Conservation (phyloP, 768 basidiomycete species). For the Cubamyces sp. region DNA sequence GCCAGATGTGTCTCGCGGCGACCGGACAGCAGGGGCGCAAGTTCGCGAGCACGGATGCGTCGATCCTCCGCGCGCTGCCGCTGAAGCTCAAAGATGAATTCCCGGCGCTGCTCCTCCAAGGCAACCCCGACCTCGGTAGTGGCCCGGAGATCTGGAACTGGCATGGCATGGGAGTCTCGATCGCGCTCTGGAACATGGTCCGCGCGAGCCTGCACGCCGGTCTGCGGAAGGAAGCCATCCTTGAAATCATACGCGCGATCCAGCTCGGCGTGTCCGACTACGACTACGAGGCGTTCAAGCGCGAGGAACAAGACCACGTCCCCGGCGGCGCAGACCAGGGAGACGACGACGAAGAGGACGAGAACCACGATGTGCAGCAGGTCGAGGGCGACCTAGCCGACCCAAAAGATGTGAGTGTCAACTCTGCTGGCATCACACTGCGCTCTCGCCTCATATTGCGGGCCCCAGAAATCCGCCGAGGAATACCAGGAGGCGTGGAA, state of each 20-base stretch:
- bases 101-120: constrained; percentile 63
- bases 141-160: constrained; percentile 74
- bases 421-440: constrained; percentile 8
- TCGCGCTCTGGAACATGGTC: constrained; percentile 75
- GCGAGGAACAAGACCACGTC: constrained; percentile 41
- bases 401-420: constrained; percentile 35
- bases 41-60: constrained; percentile 73
- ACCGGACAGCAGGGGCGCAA: constrained; percentile 57
- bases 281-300: constrained; percentile 25
- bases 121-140: constrained; percentile 57
- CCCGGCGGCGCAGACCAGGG: constrained; percentile 39
- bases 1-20: constrained; percentile 46
- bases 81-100: constrained; percentile 73
- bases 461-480: constrained; percentile 38
- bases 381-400: constrained; percentile 29
- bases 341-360: constrained; percentile 41
- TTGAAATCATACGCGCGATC: constrained; percentile 60
- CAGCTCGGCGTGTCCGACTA: constrained; percentile 53
- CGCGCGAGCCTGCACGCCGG: constrained; percentile 60
- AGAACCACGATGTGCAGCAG: constrained; percentile 24
- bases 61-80: constrained; percentile 73
- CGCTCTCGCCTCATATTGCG: not conserved
- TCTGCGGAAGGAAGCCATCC: constrained; percentile 61
- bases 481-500: constrained; percentile 68
- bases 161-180: constrained; percentile 74